Percentiles rank a stretch among this genome's conserved stretches.
These are phyloP conservation scores for Crithidia fasciculata DNA, from an alignment of 208 protist genomes.

Conservation along the genomic window DNA sequence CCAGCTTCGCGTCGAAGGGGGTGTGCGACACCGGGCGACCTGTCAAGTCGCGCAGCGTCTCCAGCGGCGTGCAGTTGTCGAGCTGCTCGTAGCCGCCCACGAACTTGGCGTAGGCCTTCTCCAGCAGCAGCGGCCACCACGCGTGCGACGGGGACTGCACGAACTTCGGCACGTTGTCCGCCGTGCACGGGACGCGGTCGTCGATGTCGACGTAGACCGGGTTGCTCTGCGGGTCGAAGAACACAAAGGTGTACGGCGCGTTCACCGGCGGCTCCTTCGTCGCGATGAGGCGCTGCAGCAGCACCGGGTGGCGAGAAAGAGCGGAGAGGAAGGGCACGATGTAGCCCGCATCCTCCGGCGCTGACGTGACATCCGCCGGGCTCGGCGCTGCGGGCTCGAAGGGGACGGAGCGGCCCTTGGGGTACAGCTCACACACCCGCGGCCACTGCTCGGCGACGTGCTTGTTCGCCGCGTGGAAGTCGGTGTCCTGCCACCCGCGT, in stretches of 20 bases:
- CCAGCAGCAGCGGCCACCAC: slow-evolving; percentile 86
- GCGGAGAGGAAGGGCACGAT: slow-evolving; percentile 82
- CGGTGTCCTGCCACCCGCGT: slow-evolving; percentile 80
- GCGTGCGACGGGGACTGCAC: slow-evolving; percentile 48
- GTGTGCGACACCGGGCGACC: slow-evolving; percentile 82
- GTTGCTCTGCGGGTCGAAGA: slow-evolving; percentile 86
- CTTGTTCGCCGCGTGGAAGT: slow-evolving; percentile 79
- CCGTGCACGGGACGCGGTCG: slow-evolving; percentile 78
- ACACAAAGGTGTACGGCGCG: slow-evolving; percentile 80
- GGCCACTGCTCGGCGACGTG: slow-evolving; percentile 77
- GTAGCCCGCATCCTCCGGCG: slow-evolving; percentile 59
- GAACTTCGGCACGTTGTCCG: slow-evolving; percentile 61
- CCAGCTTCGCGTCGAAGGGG: slow-evolving; percentile 73
- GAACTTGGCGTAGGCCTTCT: slow-evolving; percentile 94
- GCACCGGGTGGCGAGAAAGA: slow-evolving; percentile 59
- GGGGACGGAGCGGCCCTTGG: slow-evolving; percentile 48
- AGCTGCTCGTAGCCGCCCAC: slow-evolving; percentile 83
- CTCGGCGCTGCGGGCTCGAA: slow-evolving; percentile 40
- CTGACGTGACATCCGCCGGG: slow-evolving; percentile 47
- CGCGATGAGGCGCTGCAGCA: slow-evolving; percentile 75
- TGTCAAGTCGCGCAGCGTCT: slow-evolving; percentile 89
- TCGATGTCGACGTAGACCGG: slow-evolving; percentile 84
- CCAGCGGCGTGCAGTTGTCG: slow-evolving; percentile 83
- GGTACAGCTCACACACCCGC: slow-evolving; percentile 81
- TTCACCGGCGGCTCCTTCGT: slow-evolving; percentile 65